A percentile compares a stretch with the other conserved stretches of the same genome.
Evolutionary conservation across 306 rosid genomes (phyloP).

Genomic region (Luffa aegyptiaca): DNA sequence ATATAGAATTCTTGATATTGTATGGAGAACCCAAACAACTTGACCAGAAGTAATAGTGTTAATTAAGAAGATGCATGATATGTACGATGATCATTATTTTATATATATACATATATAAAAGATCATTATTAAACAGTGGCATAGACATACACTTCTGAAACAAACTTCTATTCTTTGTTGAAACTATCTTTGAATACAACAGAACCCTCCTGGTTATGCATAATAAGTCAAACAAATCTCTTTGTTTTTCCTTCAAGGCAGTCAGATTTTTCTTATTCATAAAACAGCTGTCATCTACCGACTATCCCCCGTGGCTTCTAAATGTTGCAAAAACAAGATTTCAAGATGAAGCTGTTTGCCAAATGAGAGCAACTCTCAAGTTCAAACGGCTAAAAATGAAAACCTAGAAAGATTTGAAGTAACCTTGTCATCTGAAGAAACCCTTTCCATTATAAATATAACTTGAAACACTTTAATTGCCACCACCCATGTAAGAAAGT

Average conservation of each 20-base stretch:
- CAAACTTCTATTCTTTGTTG: neutral
- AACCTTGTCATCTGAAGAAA: neutral
- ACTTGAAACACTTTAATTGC: neutral
- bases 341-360: neutral
- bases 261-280: neutral
- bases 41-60: neutral
- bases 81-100: neutral
- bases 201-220: neutral
- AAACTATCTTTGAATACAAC: neutral
- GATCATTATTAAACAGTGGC: neutral
- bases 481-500: neutral
- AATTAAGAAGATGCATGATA: neutral
- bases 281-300: neutral
- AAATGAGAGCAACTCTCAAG: neutral
- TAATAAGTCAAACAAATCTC: neutral
- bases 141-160: neutral
- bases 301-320: neutral
- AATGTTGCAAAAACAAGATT: neutral
- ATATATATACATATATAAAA: too few relatives aligned
- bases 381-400: neutral
- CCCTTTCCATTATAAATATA: neutral
- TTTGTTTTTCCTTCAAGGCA: neutral
- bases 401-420: neutral
- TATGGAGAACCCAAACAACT: neutral
- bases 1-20: neutral